A percentile compares a stretch with the other conserved stretches of the same genome.
phyloP scores from a whole-genome alignment of 2,329 filamentous ascomycete genomes.

The Cercospora sesami region DNA sequence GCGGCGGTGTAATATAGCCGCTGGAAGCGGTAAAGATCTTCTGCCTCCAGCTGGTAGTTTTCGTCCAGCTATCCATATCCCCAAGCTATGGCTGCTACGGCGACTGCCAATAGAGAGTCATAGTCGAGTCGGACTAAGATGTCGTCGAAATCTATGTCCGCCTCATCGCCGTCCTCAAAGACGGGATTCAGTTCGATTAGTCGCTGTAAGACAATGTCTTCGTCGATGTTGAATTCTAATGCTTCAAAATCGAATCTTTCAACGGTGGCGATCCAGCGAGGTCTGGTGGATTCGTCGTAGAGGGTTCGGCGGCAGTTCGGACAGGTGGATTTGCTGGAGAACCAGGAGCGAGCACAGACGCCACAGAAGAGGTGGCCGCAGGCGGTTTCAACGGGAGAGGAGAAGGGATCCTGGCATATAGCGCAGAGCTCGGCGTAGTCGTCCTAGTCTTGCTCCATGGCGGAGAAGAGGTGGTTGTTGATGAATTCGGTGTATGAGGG shows the following conservation, averaged over 20 bases:
- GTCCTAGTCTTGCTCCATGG: neutral
- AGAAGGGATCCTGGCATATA: neutral
- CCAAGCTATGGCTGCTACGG: neutral
- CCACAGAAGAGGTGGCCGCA: neutral
- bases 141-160: neutral
- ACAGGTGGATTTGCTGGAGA: neutral
- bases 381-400: neutral
- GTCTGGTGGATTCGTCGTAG: neutral
- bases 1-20: neutral
- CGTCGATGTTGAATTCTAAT: neutral
- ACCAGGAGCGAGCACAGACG: neutral
- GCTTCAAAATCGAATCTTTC: neutral
- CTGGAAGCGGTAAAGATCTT: neutral
- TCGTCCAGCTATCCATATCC: neutral
- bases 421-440: neutral
- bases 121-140: neutral
- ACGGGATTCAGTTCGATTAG: neutral
- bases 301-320: neutral
- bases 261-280: neutral
- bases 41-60: neutral
- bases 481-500: neutral
- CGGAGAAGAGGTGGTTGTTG: neutral
- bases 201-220: neutral
- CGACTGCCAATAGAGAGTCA: neutral
- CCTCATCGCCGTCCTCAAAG: neutral